Evolutionary conservation across 2,329 filamentous ascomycete species (phyloP), one percentile per base, ranked within the genome.

Genomic region (Whalleya microplaca): DNA sequence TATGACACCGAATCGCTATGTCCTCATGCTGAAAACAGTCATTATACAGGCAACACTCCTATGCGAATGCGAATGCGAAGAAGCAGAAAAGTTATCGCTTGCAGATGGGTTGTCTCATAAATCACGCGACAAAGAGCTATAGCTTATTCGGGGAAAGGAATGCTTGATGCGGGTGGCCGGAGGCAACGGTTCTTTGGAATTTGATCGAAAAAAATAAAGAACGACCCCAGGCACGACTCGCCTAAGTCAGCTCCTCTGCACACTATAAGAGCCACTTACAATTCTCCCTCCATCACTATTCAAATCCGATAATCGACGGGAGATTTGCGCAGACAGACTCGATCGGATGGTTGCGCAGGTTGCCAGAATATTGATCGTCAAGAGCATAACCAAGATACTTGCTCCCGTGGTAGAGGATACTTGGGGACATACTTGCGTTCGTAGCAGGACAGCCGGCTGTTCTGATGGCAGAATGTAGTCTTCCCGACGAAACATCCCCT

Each of bases 11-110:
- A 8, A 21, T 19, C 41, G 37, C 14, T 46, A 41, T 41, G 23
- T 16, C 27, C 51, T 44, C 21, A 3, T 43, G 48, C 59, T 53
- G 62, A 56, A 64, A 64, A 59, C 59, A 62, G 59, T 56, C 41
- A 56, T 43, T 51, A 23, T 16, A 12, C 4, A 4, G 7, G 41
- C 29, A 42, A 8, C 32, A 27, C 18, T 18, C 18, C 27, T 32
- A 37, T 42, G 53, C 51, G 56, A 56, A 58, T 64, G 55, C 61
- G n/a, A n/a, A n/a, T n/a, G n/a, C 23, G 23, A 27, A 27, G 9
- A 27, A 27, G 4, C 9, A n/a, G 45, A 51, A 48, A 42, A 40
- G 18, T 5, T 16, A 16, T 64, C 19, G 56, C 52, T 50, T 61
- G 57, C 57, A 61, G 52, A 41, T 16, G 8, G n/a, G 12, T 3